Percentiles rank a stretch among this genome's conserved stretches.
Evolutionary conservation across 371 early-diverging fungal species (phyloP).

Genomic region (Chytridium lagenaria): DNA sequence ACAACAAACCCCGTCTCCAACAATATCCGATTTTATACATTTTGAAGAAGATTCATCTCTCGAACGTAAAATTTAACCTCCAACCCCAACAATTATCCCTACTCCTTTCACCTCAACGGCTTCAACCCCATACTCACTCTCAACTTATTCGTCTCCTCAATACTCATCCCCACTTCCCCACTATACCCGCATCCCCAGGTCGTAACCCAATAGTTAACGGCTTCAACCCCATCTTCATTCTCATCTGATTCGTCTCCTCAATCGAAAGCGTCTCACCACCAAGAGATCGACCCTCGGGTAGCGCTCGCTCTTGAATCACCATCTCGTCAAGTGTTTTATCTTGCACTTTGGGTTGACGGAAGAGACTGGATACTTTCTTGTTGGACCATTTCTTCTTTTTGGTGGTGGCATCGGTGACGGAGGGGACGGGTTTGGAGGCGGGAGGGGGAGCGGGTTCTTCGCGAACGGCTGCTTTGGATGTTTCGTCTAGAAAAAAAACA

Average conservation of each 20-base stretch:
- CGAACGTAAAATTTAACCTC: too few species aligned
- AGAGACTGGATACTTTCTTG: conserved; percentile 52
- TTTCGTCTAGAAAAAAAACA: not conserved
- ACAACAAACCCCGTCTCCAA: too few species aligned
- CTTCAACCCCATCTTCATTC: conserved; percentile 53
- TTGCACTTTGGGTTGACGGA: conserved; percentile 43
- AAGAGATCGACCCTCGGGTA: not conserved
- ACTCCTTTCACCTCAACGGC: too few species aligned
- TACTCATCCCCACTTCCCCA: conserved; percentile 45
- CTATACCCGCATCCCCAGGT: conserved; percentile 6
- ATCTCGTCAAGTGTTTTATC: conserved; percentile 13
- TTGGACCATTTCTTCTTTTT: conserved; percentile 49
- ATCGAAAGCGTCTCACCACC: conserved; percentile 49
- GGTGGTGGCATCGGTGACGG: too few species aligned
- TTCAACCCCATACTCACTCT: conserved; percentile 54
- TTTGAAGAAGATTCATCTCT: too few species aligned
- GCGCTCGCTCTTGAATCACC: conserved; percentile 19
- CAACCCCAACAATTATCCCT: too few species aligned
- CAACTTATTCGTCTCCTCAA: conserved; percentile 64
- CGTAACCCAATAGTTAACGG: conserved; percentile 41
- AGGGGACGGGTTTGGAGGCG: too few species aligned
- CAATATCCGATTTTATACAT: too few species aligned
- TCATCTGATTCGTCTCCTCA: conserved; percentile 62
- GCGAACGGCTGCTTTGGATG: not conserved
- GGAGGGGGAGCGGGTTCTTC: conserved; percentile 18